Percentiles rank a stretch among this genome's conserved stretches.
Conservation (phyloP, 2,329 filamentous ascomycete genomes). For the Ophiostoma sp. region DNA sequence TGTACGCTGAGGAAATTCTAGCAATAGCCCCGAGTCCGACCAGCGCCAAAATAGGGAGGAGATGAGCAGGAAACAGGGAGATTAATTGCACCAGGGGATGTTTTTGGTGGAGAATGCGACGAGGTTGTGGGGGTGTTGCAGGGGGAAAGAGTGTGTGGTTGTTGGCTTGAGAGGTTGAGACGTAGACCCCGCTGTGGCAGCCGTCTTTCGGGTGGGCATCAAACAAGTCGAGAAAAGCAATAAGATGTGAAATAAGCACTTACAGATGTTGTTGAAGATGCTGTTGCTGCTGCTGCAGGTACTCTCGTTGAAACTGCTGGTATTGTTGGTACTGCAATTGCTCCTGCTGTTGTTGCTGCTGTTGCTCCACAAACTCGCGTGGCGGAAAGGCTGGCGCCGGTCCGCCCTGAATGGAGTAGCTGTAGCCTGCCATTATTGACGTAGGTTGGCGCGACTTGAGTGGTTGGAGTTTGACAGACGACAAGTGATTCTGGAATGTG, state of each 20-base stretch:
- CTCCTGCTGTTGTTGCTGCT: slow-evolving; percentile 31
- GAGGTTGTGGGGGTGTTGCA: slow-evolving; percentile 19
- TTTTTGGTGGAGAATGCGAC: slow-evolving; percentile 22
- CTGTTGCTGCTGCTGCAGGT: slow-evolving; percentile 9
- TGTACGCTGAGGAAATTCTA: neutral
- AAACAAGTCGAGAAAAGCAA: neutral
- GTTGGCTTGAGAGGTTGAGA: neutral
- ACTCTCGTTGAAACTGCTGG: slow-evolving; percentile 21
- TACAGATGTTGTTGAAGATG: slow-evolving; percentile 11
- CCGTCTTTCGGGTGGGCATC: neutral
- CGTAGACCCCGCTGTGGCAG: neutral
- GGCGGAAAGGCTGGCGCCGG: slow-evolving; percentile 38
- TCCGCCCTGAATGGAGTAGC: slow-evolving; percentile 42
- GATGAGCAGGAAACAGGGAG: slow-evolving; percentile 18
- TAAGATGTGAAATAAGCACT: neutral
- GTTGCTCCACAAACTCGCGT: slow-evolving; percentile 35
- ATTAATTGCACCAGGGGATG: slow-evolving; percentile 22
- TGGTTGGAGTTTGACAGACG: neutral
- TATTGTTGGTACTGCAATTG: neutral
- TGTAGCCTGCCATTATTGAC: slow-evolving; percentile 33
- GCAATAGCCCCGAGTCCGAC: neutral
- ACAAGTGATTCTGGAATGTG: neutral
- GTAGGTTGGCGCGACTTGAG: neutral
- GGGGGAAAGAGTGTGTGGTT: neutral
- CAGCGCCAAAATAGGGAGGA: slow-evolving; percentile 22